These are phyloP conservation scores for Pneumocystis sp. DNA, from an alignment of 1,139 yeast species.

Conservation along the genomic window DNA sequence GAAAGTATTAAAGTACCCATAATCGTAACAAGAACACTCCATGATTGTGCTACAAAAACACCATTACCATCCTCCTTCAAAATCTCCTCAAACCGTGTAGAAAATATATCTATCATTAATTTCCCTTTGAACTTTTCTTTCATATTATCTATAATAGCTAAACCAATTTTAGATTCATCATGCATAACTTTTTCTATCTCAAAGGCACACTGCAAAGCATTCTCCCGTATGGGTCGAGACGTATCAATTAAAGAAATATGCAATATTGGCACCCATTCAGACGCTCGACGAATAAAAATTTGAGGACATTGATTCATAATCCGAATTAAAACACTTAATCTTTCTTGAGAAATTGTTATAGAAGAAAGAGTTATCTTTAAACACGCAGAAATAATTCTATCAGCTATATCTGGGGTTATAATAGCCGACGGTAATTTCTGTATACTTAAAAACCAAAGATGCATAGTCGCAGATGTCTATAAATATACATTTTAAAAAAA, in stretches of 20 bases:
- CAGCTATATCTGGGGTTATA: conserved; percentile 5
- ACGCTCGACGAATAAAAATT: conserved; percentile 1
- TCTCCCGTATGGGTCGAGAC: conserved; percentile 1
- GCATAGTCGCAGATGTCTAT: conserved; percentile 3
- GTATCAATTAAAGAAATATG: conserved; percentile 4
- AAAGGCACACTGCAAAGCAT: conserved; percentile 3
- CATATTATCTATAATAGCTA: conserved; percentile 6
- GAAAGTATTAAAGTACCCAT: conserved; percentile 12
- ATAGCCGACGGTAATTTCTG: conserved; percentile 5
- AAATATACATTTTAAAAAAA: neutral
- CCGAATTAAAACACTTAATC: conserved; percentile 6
- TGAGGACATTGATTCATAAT: conserved; percentile 8
- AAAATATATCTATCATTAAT: conserved; percentile 8
- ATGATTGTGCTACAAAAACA: conserved; percentile 12
- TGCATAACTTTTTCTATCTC: conserved; percentile 2
- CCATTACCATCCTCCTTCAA: conserved; percentile 13
- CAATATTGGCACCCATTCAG: neutral
- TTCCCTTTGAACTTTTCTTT: conserved; percentile 2
- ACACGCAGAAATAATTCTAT: conserved; percentile 6
- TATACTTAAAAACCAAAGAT: conserved; percentile 9
- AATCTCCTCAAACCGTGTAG: conserved; percentile 8
- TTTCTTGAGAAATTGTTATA: conserved; percentile 8
- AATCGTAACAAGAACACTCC: conserved; percentile 14
- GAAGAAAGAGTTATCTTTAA: conserved; percentile 7
- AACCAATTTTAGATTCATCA: conserved; percentile 1